A percentile compares a stretch with the other conserved stretches of the same genome.
Evolutionary conservation across 2,329 filamentous ascomycete species (phyloP).

Genomic region (Verticillium albo-atrum): DNA sequence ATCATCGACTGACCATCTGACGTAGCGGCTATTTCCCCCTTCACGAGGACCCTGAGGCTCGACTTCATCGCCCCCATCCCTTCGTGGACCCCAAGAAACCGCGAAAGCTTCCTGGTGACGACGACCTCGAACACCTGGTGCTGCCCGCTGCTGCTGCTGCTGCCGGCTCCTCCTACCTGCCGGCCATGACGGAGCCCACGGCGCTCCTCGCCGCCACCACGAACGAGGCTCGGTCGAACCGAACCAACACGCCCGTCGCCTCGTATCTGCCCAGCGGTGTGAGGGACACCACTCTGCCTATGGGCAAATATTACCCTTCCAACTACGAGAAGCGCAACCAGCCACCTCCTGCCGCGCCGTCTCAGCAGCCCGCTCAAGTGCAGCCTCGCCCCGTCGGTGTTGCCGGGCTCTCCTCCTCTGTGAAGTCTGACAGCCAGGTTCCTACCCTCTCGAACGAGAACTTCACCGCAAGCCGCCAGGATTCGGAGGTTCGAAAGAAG

Average conservation of each 20-base stretch:
- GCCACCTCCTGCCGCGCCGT: background rate
- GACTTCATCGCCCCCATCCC: conserved; percentile 46
- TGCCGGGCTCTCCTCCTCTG: conserved; percentile 4
- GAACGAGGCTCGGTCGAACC: conserved; percentile 23
- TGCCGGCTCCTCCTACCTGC: conserved; percentile 2
- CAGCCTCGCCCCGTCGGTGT: background rate
- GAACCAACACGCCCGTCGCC: conserved; percentile 38
- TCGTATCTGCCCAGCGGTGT: conserved; percentile 48
- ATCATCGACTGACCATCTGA: background rate
- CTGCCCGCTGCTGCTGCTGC: background rate
- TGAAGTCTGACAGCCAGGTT: conserved; percentile 16
- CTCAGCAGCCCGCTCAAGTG: background rate
- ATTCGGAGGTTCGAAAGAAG: conserved; percentile 44
- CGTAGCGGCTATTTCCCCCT: conserved; percentile 56
- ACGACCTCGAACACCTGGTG: conserved; percentile 8
- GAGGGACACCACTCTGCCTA: conserved; percentile 41
- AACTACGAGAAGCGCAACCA: conserved; percentile 48
- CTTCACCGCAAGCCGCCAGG: conserved; percentile 26
- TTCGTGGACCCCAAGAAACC: conserved; percentile 40
- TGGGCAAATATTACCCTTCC: conserved; percentile 61
- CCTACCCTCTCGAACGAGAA: conserved; percentile 15
- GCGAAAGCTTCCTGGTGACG: conserved; percentile 25
- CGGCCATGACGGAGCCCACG: conserved; percentile 13
- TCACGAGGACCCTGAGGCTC: conserved; percentile 48
- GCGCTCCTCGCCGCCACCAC: conserved; percentile 13